Base-by-base conservation (phyloP, 2,329 filamentous ascomycete genomes). In the Penicillium palitans region DNA sequence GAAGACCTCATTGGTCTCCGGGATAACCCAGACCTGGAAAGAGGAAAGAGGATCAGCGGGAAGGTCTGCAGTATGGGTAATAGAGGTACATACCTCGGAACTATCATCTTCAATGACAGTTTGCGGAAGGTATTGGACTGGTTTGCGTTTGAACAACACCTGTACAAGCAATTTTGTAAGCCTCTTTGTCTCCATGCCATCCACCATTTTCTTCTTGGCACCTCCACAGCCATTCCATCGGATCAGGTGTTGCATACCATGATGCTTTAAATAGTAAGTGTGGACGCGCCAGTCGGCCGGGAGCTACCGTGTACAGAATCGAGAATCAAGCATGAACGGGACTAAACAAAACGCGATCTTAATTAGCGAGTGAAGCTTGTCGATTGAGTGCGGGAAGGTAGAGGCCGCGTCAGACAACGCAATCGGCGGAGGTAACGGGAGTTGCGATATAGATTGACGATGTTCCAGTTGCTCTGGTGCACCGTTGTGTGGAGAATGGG, bases 61-160 rank as follows among this genome's bases (percentile, higher is more conserved):
- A 31, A 52, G 58, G 46, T 45, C 33, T 59, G 56, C 55, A 59
- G 41, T 45, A 52, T 58, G 29, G 19, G 24, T 12, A 25, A 47
- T 48, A 35, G 44, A 31, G 55, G 59, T 56, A 73, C 83, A 68
- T 83, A 93, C 93, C 84, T 98, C 92, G 67, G 85, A 83, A 69
- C 90, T 87, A 65, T 96, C 91, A 80, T 95, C 87, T 66, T 92
- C 83, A 65, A 93, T 85, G 52, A 84, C 80, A 24, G 90, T 89
- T 48, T 83, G 82, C 50, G 89, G 84, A 66, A 93, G 81, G 73
- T 91, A 90, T 78, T 90, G 87, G 72, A 98, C 92, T 57, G 93
- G 93, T 79, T 98, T 98, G 70, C 95, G 87, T 81, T 98, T 98
- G 78, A 90, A 97, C 64, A 96, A 84, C 68, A 99, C 93, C 93